These are phyloP conservation scores for Yamadazyma siamensis DNA, from an alignment of 1,139 yeast species.

Conservation along the genomic window DNA sequence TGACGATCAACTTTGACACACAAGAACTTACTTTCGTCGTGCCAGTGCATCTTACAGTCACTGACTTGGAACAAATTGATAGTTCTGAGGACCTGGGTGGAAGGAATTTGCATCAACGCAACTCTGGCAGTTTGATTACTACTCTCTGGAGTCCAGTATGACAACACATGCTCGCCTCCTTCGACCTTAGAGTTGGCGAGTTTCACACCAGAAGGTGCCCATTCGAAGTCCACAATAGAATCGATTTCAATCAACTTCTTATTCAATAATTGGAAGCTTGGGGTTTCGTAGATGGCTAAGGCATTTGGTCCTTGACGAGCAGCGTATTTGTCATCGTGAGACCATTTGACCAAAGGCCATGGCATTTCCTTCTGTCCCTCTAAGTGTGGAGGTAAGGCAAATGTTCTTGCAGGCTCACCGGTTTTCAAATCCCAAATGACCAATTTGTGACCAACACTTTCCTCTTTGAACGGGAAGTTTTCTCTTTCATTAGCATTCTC, in stretches of 20 bases:
- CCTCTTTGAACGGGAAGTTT: slow-evolving; percentile 78
- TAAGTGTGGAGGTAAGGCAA: slow-evolving; percentile 80
- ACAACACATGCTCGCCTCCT: slow-evolving; percentile 64
- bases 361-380: slow-evolving; percentile 71
- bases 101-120: slow-evolving; percentile 83
- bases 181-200: slow-evolving; percentile 54
- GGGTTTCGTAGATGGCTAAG: slow-evolving; percentile 78
- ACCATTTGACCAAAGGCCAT: slow-evolving; percentile 99
- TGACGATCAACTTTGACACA: slow-evolving; percentile 97
- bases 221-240: slow-evolving; percentile 88
- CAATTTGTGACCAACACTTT: slow-evolving; percentile 88
- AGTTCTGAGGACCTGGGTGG: slow-evolving; percentile 80
- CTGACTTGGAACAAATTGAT: slow-evolving; percentile 93
- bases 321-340: slow-evolving; percentile 87
- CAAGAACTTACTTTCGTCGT: slow-evolving; percentile 75
- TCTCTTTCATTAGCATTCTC: slow-evolving; percentile 62
- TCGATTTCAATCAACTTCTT: slow-evolving; percentile 82
- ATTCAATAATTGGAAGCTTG: slow-evolving; percentile 70
- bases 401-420: slow-evolving; percentile 82
- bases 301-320: slow-evolving; percentile 96
- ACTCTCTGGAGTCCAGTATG: slow-evolving; percentile 97
- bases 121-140: slow-evolving; percentile 94
- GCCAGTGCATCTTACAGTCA: slow-evolving; percentile 94
- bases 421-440: slow-evolving; percentile 91
- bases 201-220: slow-evolving; percentile 86